Evolutionary conservation across 1,139 yeast species (phyloP), one percentile per base, ranked within the genome.

Genomic region (Wickerhamomyces sp.): DNA sequence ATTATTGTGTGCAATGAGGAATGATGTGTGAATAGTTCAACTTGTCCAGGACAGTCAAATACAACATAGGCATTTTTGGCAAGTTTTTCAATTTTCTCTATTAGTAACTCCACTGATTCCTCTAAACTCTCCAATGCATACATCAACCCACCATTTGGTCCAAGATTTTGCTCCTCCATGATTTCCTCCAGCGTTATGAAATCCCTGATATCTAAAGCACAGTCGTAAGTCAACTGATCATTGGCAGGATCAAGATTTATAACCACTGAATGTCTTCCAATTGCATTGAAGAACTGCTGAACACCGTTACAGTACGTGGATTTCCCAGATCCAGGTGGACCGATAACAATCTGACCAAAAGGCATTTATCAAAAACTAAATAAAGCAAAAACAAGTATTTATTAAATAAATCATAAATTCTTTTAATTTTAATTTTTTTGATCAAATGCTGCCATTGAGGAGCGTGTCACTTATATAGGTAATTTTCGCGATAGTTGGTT

Each of bases 251-350:
- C 99, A 45, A 94, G 69, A 56, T 94, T 94, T 26, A 94, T 70
- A 4, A 92, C 74, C 29, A 86, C 72, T 42, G 87, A 81, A 52
- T 87, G 85, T 42, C 99, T 70, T 7, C 99, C 99, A 35, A 94
- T 88, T 1, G 97, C 96, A 43, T 85, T 81, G 53, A 90, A 72
- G 59, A 94, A 92, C 68, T 92, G 97, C 52, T 76, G 75, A 81
- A 92, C 78, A 21, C 98, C 98, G 59, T 80, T 71, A 58, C 97
- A 89, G 59, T 87, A 94, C 0, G 98, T 94, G 0, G 97, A 87
- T 58, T 94, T 94, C 2, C 99, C 99, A 0, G 96, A 76, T 2
- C 98, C 99, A 0, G 99, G 98, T 0, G 98, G 97, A 0, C 99
- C 99, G 28, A 94, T 87, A 13, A 92, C 92, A 17, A 92, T 77